Percentiles rank a stretch among this genome's conserved stretches.
phyloP scores from a whole-genome alignment of 257 asterid species.

The Solanum ossicruentum region DNA sequence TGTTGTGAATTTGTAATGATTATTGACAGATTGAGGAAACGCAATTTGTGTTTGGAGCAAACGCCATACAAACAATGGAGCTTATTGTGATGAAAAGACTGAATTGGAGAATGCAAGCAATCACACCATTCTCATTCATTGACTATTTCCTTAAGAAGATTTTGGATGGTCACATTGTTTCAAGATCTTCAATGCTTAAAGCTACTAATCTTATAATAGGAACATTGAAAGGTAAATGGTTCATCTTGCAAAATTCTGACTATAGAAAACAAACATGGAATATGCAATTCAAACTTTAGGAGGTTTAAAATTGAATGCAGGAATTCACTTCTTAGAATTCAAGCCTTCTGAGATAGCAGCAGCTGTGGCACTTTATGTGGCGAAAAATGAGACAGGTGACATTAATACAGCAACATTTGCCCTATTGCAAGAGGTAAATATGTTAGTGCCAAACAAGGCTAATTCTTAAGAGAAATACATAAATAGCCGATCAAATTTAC shows the following conservation, averaged over 20 bases:
- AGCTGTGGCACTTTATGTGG: constrained; percentile 5
- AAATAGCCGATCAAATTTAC: neutral
- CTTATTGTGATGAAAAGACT: constrained; percentile 17
- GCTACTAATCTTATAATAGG: neutral
- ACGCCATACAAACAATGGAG: constrained; percentile 31
- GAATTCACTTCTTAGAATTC: constrained; percentile 7
- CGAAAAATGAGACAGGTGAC: neutral
- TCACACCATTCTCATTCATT: constrained; percentile 28
- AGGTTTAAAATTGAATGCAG: constrained; percentile 3
- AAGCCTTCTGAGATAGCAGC: constrained; percentile 16
- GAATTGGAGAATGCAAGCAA: constrained; percentile 29
- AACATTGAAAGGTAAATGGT: neutral
- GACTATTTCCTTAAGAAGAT: constrained; percentile 19
- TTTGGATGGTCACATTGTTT: constrained; percentile 5
- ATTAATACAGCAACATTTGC: neutral
- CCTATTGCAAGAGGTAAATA: neutral
- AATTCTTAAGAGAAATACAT: too few species aligned
- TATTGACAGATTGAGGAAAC: constrained; percentile 11
- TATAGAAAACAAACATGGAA: neutral
- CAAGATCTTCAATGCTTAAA: constrained; percentile 4
- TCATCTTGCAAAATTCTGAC: neutral
- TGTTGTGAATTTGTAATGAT: neutral
- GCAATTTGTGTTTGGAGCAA: constrained; percentile 14
- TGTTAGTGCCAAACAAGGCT: too few species aligned
- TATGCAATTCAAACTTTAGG: neutral